Base-by-base conservation (phyloP, 2,329 filamentous ascomycete genomes). In the Fusarium nurragi region DNA sequence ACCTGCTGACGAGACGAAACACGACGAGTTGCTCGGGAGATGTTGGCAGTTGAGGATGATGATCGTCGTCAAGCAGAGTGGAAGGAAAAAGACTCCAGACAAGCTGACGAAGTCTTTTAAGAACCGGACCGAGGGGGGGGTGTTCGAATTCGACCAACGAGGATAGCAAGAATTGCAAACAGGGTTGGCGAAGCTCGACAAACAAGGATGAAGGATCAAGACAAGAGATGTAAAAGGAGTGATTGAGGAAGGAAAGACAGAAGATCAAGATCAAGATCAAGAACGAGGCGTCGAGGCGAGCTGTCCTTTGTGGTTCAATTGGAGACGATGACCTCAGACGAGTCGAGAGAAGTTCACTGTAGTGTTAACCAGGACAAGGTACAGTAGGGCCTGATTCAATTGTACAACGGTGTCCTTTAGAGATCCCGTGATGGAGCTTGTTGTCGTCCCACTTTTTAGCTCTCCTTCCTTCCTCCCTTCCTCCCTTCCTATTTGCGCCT, bases 361-460 rank as follows among this genome's bases (percentile, higher is more conserved):
- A 47, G 32, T 18, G 16, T 34, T 34, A 34, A n/a, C 32, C 7
- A 34, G n/a, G 30, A 9, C 23, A 52, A 14, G 9, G 39, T 46
- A 57, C 40, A 36, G 25, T 50, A 57, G 32, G 50, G 51, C 36
- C 32, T 52, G 56, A 55, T 56, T 41, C 36, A 65, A 70, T 69
- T 62, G 46, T 65, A 75, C 73, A 75, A 77, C 75, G 76, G 74
- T 77, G 75, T 77, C 76, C 76, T 77, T 77, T 77, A 66, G 62
- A 73, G 70, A 74, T 75, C 74, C 74, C 74, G 74, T 76, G 73
- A 75, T 73, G 67, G 59, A 73, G 67, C 64, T 68, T 54, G 49
- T 64, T 55, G 54, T 45, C 40, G 67, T 54, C 64, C 70, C 69
- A 73, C 65, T 73, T 71, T 73, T 71, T 54, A 61, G 46, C 65